A percentile compares a stretch with the other conserved stretches of the same genome.
phyloP scores from a whole-genome alignment of 495 filamentous ascomycete species.

The Aspergillus indologenus region DNA sequence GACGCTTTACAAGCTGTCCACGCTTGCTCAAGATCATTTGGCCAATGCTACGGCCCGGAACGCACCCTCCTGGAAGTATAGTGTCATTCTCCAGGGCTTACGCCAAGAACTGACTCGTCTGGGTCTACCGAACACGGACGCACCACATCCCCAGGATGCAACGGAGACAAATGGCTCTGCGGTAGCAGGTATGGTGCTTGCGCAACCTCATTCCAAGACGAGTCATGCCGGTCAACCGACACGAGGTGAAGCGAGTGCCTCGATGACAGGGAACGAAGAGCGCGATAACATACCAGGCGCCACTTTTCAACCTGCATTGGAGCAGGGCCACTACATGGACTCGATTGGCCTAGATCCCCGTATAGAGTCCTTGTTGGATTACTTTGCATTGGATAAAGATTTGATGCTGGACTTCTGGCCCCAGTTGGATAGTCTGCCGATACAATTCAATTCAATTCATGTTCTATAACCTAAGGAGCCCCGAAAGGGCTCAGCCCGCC shows the following conservation, averaged over 20 bases:
- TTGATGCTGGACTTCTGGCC: constrained; percentile 30
- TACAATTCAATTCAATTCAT: too few species aligned
- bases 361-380: constrained; percentile 21
- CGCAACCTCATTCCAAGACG: not conserved
- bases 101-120: constrained; percentile 17
- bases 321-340: not conserved
- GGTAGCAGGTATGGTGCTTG: not conserved
- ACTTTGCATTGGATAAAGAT: constrained; percentile 21
- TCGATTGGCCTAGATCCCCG: constrained; percentile 17
- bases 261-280: not conserved
- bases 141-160: too few species aligned
- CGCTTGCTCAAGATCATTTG: constrained; percentile 25
- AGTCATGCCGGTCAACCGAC: too few species aligned
- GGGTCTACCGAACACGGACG: not conserved
- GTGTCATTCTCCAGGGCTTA: constrained; percentile 25
- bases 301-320: not conserved
- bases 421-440: constrained; percentile 29
- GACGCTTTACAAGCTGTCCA: constrained; percentile 19
- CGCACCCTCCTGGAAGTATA: constrained; percentile 29
- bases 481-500: too few species aligned
- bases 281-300: not conserved
- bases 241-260: too few species aligned
- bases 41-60: constrained; percentile 27
- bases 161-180: not conserved
- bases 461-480: too few species aligned